phyloP scores from a whole-genome alignment of 495 filamentous ascomycete genomes.

The Podospora fimiseda region DNA sequence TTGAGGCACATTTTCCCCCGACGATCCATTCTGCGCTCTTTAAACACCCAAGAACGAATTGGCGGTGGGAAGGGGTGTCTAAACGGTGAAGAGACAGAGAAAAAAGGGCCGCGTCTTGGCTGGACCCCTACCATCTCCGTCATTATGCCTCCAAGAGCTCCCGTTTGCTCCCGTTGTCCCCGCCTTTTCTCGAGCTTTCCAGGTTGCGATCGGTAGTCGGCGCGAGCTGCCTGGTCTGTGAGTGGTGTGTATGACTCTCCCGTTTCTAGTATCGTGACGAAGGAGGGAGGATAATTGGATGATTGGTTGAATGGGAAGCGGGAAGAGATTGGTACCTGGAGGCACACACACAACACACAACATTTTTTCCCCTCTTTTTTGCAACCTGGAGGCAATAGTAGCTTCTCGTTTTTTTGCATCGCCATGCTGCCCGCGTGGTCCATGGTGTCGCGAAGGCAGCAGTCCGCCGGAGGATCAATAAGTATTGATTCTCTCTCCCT shows the following conservation, averaged over 20 bases:
- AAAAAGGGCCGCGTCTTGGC: constrained; percentile 1
- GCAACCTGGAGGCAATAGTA: background rate
- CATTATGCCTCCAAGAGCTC: constrained; percentile 1
- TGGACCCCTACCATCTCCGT: background rate
- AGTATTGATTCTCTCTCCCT: background rate
- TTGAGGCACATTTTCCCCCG: constrained; percentile 1
- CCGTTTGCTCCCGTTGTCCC: constrained; percentile 5
- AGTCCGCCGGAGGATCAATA: constrained; percentile 12
- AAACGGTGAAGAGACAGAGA: background rate
- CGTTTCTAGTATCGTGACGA: background rate
- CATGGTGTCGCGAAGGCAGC: constrained; percentile 22
- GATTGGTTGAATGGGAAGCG: background rate
- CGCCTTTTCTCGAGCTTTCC: constrained; percentile 3
- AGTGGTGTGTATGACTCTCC: background rate
- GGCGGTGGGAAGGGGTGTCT: background rate
- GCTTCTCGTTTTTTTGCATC: background rate
- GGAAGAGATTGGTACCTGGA: background rate
- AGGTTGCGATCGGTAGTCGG: constrained; percentile 4
- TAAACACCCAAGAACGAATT: background rate
- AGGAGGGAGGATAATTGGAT: background rate
- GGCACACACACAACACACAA: background rate
- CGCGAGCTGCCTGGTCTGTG: constrained; percentile 15
- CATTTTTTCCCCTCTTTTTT: background rate
- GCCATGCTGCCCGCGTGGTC: background rate
- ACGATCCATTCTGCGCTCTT: background rate